A percentile compares a stretch with the other conserved stretches of the same genome.
Conservation (phyloP, 192 early-diverging fungal species). For the Coemansia sp. region DNA sequence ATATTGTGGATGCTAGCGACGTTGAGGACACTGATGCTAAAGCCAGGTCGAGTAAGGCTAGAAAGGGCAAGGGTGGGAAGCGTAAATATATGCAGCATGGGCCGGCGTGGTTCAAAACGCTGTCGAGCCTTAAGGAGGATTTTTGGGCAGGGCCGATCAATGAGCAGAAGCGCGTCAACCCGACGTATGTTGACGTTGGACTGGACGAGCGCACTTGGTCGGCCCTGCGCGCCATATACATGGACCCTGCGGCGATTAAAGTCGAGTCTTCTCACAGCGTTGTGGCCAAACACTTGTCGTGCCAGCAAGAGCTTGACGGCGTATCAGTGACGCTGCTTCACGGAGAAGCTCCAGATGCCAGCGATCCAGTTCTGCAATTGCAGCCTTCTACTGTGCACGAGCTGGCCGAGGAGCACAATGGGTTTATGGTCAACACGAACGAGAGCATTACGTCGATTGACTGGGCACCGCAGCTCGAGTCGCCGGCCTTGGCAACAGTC, state of each 20-base stretch:
- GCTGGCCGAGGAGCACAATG: constrained; percentile 4
- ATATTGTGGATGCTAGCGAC: background rate
- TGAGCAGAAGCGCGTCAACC: constrained; percentile 6
- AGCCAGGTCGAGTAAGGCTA: background rate
- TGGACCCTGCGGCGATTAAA: constrained; percentile 3
- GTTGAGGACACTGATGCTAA: background rate
- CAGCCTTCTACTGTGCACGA: constrained; percentile 3
- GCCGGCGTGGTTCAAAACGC: background rate
- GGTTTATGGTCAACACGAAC: constrained; percentile 25
- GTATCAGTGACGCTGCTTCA: background rate
- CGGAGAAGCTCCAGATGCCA: background rate
- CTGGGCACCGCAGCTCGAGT: constrained; percentile 25
- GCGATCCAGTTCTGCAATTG: background rate
- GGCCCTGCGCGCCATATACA: constrained; percentile 9
- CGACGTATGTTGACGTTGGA: constrained; percentile 29
- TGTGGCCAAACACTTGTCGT: background rate
- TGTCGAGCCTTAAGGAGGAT: background rate
- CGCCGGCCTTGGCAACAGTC: too few relatives aligned
- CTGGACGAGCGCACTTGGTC: constrained; percentile 27
- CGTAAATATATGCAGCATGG: background rate
- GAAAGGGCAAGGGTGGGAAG: background rate
- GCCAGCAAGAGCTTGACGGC: background rate
- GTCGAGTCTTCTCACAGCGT: background rate
- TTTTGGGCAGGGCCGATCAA: constrained; percentile 17
- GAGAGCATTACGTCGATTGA: constrained; percentile 23